Conservation (phyloP, 2,329 filamentous ascomycete species). For the Ustilaginoidea virens region DNA sequence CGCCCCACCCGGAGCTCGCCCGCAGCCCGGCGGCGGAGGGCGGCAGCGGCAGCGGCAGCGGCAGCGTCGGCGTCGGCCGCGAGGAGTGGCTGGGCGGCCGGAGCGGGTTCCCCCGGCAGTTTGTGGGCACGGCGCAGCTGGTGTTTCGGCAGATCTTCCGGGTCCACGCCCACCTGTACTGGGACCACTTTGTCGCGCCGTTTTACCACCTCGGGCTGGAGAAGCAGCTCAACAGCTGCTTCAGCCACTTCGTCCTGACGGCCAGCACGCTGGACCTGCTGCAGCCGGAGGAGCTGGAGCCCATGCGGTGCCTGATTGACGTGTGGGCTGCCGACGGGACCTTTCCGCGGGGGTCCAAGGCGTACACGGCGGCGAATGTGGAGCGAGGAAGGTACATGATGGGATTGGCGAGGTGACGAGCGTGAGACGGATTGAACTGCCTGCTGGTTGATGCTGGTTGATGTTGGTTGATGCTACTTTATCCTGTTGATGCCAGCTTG, state of each 20-base stretch:
- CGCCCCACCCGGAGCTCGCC: conserved; percentile 37
- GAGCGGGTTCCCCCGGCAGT: conserved; percentile 74
- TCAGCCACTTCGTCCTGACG: conserved; percentile 64
- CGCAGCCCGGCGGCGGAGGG: conserved; percentile 32
- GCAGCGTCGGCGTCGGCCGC: conserved; percentile 19
- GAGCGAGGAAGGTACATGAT: conserved; percentile 8
- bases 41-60: not conserved
- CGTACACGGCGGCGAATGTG: conserved; percentile 41
- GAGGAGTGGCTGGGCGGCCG: conserved; percentile 69
- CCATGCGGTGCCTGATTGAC: conserved; percentile 81
- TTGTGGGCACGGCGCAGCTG: conserved; percentile 69
- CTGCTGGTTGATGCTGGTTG: no score
- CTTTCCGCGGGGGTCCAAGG: conserved; percentile 53
- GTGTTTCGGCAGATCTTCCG: conserved; percentile 95
- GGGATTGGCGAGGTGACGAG: no score
- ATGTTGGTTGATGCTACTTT: no score
- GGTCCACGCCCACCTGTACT: conserved; percentile 90
- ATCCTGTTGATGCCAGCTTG: no score
- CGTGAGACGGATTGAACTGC: no score
- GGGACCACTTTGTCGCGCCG: conserved; percentile 71
- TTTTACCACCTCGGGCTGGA: conserved; percentile 64
- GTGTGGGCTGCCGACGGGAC: conserved; percentile 75
- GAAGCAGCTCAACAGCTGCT: conserved; percentile 67
- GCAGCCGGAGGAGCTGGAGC: conserved; percentile 71
- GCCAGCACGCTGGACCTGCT: conserved; percentile 65